A percentile compares a stretch with the other conserved stretches of the same genome.
Evolutionary conservation across 257 asterid genomes (phyloP).

Genomic region (Ehretia macrophylla): DNA sequence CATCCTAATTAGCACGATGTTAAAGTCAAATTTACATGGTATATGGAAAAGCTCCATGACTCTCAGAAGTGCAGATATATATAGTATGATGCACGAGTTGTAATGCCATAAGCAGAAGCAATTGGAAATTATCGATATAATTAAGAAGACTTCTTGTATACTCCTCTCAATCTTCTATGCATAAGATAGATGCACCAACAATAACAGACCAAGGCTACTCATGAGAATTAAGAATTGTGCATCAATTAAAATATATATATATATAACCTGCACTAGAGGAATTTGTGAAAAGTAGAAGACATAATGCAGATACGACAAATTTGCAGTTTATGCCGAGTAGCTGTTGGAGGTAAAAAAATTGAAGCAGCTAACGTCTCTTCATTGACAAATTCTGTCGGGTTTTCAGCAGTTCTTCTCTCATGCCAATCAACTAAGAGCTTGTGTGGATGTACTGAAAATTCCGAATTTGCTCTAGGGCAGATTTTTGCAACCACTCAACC

Average conservation of each 20-base stretch:
- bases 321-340: constrained; percentile 38
- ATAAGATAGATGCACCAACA: background rate
- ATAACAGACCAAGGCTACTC: constrained; percentile 1
- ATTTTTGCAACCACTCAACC: constrained; percentile 68
- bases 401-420: constrained; percentile 24
- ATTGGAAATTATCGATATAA: no score
- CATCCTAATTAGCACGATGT: no score
- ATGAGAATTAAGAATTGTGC: background rate
- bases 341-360: constrained; percentile 65
- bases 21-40: no score
- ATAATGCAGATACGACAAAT: constrained; percentile 64
- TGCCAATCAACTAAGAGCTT: constrained; percentile 46
- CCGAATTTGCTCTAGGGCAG: constrained; percentile 87
- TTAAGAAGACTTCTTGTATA: no score
- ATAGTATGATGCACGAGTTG: no score
- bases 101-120: no score
- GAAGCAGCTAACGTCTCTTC: constrained; percentile 51
- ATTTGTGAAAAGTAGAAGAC: constrained; percentile 49
- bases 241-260: background rate
- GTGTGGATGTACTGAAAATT: constrained; percentile 60
- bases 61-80: no score
- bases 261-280: constrained; percentile 51
- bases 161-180: no score
- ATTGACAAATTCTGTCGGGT: constrained; percentile 19
- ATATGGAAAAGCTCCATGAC: no score